These are phyloP conservation scores for Botryotinia calthae DNA, from an alignment of 2,329 filamentous ascomycete genomes.

Conservation along the genomic window DNA sequence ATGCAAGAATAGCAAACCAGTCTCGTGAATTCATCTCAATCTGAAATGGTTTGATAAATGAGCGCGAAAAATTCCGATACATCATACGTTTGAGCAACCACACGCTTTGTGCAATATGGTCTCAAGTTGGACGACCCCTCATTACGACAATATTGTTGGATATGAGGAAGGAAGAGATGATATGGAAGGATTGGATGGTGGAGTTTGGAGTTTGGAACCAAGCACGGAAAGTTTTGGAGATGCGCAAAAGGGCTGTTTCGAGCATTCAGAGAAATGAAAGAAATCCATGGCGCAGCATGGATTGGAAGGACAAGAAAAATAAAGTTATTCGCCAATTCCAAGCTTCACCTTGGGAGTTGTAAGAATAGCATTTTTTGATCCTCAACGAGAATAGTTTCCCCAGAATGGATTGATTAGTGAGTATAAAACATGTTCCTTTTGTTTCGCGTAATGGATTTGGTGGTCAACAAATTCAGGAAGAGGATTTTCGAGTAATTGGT, in stretches of 20 bases:
- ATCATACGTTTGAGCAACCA: background rate
- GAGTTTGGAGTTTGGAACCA: background rate
- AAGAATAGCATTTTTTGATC: background rate
- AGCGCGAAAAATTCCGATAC: background rate
- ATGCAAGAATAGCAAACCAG: background rate
- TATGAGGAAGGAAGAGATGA: conserved; percentile 1
- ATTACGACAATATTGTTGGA: background rate
- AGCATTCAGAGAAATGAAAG: background rate
- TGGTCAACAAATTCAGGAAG: background rate
- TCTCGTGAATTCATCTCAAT: background rate
- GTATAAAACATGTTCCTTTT: background rate
- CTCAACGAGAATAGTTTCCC: background rate
- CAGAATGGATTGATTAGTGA: background rate
- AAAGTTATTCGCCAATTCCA: background rate
- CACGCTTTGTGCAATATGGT: background rate
- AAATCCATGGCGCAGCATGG: conserved; percentile 1
- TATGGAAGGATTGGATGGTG: background rate
- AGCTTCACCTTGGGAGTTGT: background rate
- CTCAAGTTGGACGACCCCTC: background rate
- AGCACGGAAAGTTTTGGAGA: background rate
- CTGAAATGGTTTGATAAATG: background rate
- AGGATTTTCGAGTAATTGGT: background rate
- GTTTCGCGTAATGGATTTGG: background rate
- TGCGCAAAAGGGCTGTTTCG: background rate
- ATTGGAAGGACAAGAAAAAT: background rate